Evolutionary conservation across 441 rosid species (phyloP), one percentile per base, ranked within the genome.

Genomic region (Hypseocharis bilobata): DNA sequence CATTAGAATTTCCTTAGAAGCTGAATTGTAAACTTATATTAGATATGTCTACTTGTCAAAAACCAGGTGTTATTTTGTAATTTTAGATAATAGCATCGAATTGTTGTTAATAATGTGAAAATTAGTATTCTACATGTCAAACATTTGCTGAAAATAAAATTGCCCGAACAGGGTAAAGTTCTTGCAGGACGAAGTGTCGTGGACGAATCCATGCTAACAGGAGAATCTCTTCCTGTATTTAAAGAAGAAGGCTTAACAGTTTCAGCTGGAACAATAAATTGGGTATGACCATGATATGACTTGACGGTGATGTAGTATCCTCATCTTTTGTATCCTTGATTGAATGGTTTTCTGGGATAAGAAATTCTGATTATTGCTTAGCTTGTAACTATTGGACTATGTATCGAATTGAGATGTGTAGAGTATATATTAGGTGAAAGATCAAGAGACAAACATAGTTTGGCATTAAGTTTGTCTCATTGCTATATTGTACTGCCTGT

Each of bases 171-270:
- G 98, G 98, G 98, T 60, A 83, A 69, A 77, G 88, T 92, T 70
- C 70, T 86, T 72, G 91, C 92, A 0, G 98, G 98, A 81, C 86
- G 89, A 86, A 90, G 98, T 73, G 89, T 88, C 66, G 97, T 88
- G 45, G 97, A 92, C 72, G 98, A 92, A 79, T 90, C 97, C 81
- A 92, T 92, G 97, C 88, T 92, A 64, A 90, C 98, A 0, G 97
- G 97, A 62, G 98, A 90, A 84, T 90, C 97, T 67, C 84, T 88
- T 73, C 98, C 96, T 30, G 92, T 88, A 58, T 88, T 83, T 67
- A 92, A 92, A 83, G 96, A 89, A 69, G 72, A 76, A 71, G 92
- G 89, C 32, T 80, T 79, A 56, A 72, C 71, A 60, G 96, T 92
- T 76, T 88, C 96, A 60, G 91, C 97, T 38, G 97, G 98, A 92